phyloP scores from a whole-genome alignment of 2,329 filamentous ascomycete genomes.

The Paecilomyces niveus region DNA sequence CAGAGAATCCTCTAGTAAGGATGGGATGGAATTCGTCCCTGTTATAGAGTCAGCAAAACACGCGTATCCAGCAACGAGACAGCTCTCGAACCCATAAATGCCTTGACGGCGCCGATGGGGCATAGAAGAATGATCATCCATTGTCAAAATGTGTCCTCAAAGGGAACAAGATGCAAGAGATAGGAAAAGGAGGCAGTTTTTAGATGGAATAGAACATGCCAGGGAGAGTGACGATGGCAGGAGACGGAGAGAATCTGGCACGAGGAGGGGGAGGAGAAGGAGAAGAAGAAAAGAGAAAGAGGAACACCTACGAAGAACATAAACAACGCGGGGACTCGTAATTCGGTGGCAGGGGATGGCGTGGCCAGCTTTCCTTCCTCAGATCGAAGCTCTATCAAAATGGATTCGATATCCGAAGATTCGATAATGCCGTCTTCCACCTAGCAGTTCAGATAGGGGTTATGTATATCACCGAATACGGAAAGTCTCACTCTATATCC shows the following conservation, averaged over 20 bases:
- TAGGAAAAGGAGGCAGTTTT: not conserved
- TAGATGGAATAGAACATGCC: not conserved
- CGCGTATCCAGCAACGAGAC: not conserved
- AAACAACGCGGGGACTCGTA: not conserved
- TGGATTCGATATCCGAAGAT: not conserved
- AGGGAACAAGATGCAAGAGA: not conserved
- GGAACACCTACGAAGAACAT: not conserved
- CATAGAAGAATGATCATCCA: constrained; percentile 1
- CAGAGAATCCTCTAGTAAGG: not conserved
- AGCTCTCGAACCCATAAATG: constrained; percentile 8
- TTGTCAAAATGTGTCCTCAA: constrained; percentile 1
- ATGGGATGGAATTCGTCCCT: not conserved
- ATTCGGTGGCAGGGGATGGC: not conserved
- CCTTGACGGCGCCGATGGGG: constrained; percentile 5
- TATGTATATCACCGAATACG: not conserved
- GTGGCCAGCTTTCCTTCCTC: not conserved
- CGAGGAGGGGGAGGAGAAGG: not conserved
- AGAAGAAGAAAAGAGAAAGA: not conserved
- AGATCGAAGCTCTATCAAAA: not conserved
- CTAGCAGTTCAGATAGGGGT: not conserved
- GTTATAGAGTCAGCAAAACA: not conserved
- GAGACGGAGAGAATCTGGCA: not conserved
- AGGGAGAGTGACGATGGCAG: not conserved
- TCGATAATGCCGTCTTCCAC: not conserved
- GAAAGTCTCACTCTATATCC: not conserved